Evolutionary conservation across 192 early-diverging fungal species (phyloP), one percentile per base, ranked within the genome.

Genomic region (Coemansia javaensis): DNA sequence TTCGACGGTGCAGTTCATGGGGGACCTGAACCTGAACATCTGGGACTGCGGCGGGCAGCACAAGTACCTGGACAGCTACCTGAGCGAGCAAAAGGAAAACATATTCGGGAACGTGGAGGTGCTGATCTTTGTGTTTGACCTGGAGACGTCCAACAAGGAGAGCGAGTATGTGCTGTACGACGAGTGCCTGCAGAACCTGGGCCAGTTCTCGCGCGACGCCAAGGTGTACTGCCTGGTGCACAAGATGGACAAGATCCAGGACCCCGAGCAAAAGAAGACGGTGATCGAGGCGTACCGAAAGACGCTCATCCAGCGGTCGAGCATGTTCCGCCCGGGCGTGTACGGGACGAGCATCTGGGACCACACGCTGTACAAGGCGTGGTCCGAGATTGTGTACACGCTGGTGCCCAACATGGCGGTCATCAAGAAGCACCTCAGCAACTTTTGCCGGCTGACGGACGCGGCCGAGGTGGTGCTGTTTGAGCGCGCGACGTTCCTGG

Each of bases 61-160:
- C 89, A 97, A 79, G 87, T 99, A 96, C 73, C 87, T 97, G 89
- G 93, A 97, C 61, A 95, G 88, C 65, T 99, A 94, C 66, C 85
- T 97, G 77, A 82, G 86, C 6, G 82, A 89, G 31, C 89, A 96
- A 42, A 77, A 87, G 43, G 94, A 99, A 46, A 88, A 90, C 53
- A 93, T 99, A 39, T 99, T 99, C 65, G 83, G 89, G 35, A 94
- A 96, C 67, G 96, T 99, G 4, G 93, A 99, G 69, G 92, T 99
- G n/a, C 80, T 99, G 14, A 98, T 98, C 55, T 98, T 96, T 54
- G 93, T 98, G 44, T 97, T 98, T 75, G 93, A 98, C 71, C 82
- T 96, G 31, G 95, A 96, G 69, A 87, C 84, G 25, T 78, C 88
- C 22, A 92, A 96, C 50, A 78, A 83, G 38, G 90, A 95, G 56